Evolutionary conservation across 768 basidiomycete genomes (phyloP).

Genomic region (Hygrophorus pudorinus): DNA sequence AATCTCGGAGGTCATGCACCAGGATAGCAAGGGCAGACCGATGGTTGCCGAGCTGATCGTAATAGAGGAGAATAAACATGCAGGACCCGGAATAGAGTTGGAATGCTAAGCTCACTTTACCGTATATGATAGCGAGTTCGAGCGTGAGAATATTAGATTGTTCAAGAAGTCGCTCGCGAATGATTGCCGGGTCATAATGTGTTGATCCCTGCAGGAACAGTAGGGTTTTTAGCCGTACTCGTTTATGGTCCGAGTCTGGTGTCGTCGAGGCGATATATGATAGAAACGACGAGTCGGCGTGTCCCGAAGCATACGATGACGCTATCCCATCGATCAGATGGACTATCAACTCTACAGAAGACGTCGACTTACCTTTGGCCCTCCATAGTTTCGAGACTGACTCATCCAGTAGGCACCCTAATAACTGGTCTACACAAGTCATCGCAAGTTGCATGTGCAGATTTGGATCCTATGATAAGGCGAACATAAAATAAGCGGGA

Average conservation of each 20-base stretch:
- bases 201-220: slow-evolving; percentile 74
- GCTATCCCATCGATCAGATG: slow-evolving; percentile 21
- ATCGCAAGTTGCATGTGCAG: slow-evolving; percentile 61
- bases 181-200: slow-evolving; percentile 45
- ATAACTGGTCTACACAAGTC: slow-evolving; percentile 45
- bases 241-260: slow-evolving; percentile 68
- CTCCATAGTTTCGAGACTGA: slow-evolving; percentile 53
- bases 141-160: slow-evolving; percentile 47
- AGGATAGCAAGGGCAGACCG: slow-evolving; percentile 55
- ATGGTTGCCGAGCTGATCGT: slow-evolving; percentile 34
- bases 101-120: slow-evolving; percentile 44
- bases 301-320: slow-evolving; percentile 41
- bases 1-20: slow-evolving; percentile 61
- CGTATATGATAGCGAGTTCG: slow-evolving; percentile 73
- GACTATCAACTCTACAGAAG: neutral
- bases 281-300: slow-evolving; percentile 40
- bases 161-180: slow-evolving; percentile 35
- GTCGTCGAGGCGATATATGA: slow-evolving; percentile 78
- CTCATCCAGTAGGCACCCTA: slow-evolving; percentile 40
- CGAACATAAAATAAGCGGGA: neutral
- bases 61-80: neutral
- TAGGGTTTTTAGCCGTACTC: slow-evolving; percentile 60
- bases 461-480: slow-evolving; percentile 35
- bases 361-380: slow-evolving; percentile 44
- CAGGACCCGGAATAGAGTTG: neutral